Percentiles rank a stretch among this genome's conserved stretches.
Evolutionary conservation across 2,329 filamentous ascomycete species (phyloP).

Genomic region (Knufia petricola): DNA sequence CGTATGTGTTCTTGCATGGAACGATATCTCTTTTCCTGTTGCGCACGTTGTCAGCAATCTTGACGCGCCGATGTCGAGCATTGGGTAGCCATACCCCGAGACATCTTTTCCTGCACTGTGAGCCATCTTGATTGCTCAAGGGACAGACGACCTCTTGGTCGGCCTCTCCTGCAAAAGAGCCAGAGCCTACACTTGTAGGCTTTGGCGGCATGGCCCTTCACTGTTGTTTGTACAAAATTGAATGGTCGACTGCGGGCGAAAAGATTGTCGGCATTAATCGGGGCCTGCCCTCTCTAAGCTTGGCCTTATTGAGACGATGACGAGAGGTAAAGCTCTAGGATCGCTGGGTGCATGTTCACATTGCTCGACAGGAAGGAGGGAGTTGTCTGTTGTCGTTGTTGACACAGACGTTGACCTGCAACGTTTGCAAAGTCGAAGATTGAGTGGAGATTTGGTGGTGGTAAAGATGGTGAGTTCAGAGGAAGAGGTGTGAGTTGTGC

Average conservation of each 20-base stretch:
- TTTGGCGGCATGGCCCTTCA: slow-evolving; percentile 70
- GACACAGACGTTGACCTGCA: slow-evolving; percentile 8
- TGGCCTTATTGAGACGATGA: slow-evolving; percentile 9
- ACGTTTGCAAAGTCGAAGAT: not conserved
- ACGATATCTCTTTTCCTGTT: slow-evolving; percentile 85
- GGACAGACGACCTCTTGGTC: slow-evolving; percentile 97
- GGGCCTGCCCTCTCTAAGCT: slow-evolving; percentile 10
- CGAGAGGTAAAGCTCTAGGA: slow-evolving; percentile 1
- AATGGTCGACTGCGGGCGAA: not conserved
- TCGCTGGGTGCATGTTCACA: slow-evolving; percentile 8
- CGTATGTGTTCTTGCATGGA: slow-evolving; percentile 99
- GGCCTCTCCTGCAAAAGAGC: slow-evolving; percentile 72
- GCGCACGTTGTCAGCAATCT: slow-evolving; percentile 26
- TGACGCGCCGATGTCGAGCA: slow-evolving; percentile 10
- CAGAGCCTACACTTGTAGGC: slow-evolving; percentile 77
- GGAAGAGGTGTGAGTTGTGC: slow-evolving; percentile 5
- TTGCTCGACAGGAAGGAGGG: slow-evolving; percentile 1
- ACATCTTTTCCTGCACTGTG: slow-evolving; percentile 93
- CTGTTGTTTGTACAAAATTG: slow-evolving; percentile 26
- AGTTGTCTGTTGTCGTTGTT: slow-evolving; percentile 6
- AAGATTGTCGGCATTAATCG: slow-evolving; percentile 10
- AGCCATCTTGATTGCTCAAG: slow-evolving; percentile 89
- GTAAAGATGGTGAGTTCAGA: slow-evolving; percentile 1
- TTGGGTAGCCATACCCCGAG: slow-evolving; percentile 68
- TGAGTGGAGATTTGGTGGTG: slow-evolving; percentile 8